Percentiles rank a stretch among this genome's conserved stretches.
Conservation (phyloP, 768 basidiomycete species). For the Calvatia gigantea region DNA sequence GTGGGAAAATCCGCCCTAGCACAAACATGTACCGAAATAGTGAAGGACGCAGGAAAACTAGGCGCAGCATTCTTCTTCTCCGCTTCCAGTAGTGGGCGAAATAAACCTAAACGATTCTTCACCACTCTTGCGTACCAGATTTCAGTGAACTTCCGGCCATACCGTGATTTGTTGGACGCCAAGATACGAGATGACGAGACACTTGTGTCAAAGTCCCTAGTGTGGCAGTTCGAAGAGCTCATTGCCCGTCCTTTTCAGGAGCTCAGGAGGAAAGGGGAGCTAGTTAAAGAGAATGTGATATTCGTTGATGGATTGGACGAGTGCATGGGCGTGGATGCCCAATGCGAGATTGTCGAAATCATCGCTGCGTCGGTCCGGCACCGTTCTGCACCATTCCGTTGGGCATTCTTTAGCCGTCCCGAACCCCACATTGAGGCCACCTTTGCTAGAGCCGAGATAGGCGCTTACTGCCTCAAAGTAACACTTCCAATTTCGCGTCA, state of each 20-base stretch:
- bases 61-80: too few relatives aligned
- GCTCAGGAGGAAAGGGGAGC: neutral
- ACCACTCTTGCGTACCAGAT: too few relatives aligned
- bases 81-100: too few relatives aligned
- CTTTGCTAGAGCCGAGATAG: neutral
- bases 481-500: neutral
- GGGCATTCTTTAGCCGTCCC: constrained; percentile 4
- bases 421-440: neutral
- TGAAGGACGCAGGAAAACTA: too few relatives aligned
- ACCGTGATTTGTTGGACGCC: too few relatives aligned
- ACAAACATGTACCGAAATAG: too few relatives aligned
- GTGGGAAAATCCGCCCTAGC: too few relatives aligned
- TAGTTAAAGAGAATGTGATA: neutral
- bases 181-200: too few relatives aligned
- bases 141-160: too few relatives aligned
- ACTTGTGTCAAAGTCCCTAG: too few relatives aligned
- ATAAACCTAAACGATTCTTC: too few relatives aligned
- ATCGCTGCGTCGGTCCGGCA: neutral
- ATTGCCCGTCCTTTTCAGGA: neutral
- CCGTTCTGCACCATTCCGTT: neutral
- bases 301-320: neutral
- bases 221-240: neutral
- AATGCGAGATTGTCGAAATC: neutral
- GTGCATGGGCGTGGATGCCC: neutral
- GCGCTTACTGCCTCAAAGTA: neutral